Conservation (phyloP, 192 early-diverging fungal species). For the Jimgerdemannia flammicorona region DNA sequence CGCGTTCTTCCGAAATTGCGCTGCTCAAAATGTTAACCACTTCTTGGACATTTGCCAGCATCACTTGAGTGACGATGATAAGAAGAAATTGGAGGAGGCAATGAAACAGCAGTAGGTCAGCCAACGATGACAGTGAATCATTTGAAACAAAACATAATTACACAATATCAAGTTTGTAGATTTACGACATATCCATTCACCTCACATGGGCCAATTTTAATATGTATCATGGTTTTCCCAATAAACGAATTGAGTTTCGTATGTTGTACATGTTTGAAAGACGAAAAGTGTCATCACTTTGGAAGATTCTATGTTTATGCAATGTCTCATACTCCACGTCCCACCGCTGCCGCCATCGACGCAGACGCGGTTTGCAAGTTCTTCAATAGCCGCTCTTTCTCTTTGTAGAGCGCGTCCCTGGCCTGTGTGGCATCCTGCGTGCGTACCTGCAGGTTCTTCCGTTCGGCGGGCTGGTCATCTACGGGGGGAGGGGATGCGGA, state of each 20-base stretch:
- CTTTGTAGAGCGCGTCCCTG: neutral
- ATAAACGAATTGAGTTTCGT: too few species aligned
- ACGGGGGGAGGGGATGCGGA: neutral
- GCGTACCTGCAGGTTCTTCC: neutral
- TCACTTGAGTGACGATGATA: conserved; percentile 28
- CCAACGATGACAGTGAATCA: neutral
- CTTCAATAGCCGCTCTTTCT: neutral
- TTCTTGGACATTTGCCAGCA: conserved; percentile 34
- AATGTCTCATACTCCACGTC: neutral
- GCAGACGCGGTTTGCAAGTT: neutral
- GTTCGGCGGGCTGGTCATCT: neutral
- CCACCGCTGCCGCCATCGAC: neutral
- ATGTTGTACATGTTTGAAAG: too few species aligned
- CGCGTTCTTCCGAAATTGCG: conserved; percentile 56
- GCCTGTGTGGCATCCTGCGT: neutral
- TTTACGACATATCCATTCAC: neutral
- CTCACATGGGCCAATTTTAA: too few species aligned
- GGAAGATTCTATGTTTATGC: neutral
- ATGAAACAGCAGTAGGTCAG: neutral
- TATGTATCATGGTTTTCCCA: too few species aligned
- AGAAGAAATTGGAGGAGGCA: conserved; percentile 13
- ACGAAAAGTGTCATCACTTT: too few species aligned
- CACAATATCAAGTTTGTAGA: neutral
- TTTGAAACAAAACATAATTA: neutral
- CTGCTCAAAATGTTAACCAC: conserved; percentile 36